phyloP scores from a whole-genome alignment of 805 yeast species.

The Metschnikowia kofuensis region DNA sequence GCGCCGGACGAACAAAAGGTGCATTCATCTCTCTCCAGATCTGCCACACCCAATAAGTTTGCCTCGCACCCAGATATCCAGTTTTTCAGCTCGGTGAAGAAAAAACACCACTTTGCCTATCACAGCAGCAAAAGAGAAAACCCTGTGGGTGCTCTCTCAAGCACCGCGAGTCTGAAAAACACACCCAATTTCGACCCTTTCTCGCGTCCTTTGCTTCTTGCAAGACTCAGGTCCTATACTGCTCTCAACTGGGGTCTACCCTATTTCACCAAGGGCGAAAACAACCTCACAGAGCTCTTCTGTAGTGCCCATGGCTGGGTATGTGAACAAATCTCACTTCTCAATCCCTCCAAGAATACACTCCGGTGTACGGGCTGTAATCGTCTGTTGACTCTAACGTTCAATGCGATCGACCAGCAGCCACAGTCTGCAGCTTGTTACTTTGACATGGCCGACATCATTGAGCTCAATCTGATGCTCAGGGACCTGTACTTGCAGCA shows the following conservation, averaged over 20 bases:
- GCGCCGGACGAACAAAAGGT: neutral
- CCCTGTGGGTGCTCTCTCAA: neutral
- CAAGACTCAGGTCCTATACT: conserved; percentile 43
- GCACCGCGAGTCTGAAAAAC: conserved; percentile 8
- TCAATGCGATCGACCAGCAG: conserved; percentile 18
- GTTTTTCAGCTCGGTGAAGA: conserved; percentile 35
- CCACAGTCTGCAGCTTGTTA: conserved; percentile 12
- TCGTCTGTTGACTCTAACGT: conserved; percentile 27
- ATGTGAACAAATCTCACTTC: conserved; percentile 32
- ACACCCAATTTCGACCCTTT: conserved; percentile 34
- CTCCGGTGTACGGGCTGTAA: conserved; percentile 34
- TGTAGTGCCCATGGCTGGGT: conserved; percentile 56
- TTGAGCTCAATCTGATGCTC: conserved; percentile 24
- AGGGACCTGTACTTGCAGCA: conserved; percentile 25
- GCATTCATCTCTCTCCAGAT: neutral
- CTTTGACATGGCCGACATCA: conserved; percentile 22
- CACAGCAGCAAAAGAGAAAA: conserved; percentile 27
- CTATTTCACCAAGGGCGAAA: conserved; percentile 8
- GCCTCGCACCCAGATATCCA: conserved; percentile 37
- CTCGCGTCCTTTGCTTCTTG: conserved; percentile 31
- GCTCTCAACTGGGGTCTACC: conserved; percentile 48
- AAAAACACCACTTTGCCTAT: conserved; percentile 35
- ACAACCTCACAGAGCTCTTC: conserved; percentile 41
- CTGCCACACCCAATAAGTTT: conserved; percentile 17
- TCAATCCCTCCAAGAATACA: conserved; percentile 26